phyloP scores from a whole-genome alignment of 225 moss, liverwort and hornwort genomes.

The Anthoceros angustus region DNA sequence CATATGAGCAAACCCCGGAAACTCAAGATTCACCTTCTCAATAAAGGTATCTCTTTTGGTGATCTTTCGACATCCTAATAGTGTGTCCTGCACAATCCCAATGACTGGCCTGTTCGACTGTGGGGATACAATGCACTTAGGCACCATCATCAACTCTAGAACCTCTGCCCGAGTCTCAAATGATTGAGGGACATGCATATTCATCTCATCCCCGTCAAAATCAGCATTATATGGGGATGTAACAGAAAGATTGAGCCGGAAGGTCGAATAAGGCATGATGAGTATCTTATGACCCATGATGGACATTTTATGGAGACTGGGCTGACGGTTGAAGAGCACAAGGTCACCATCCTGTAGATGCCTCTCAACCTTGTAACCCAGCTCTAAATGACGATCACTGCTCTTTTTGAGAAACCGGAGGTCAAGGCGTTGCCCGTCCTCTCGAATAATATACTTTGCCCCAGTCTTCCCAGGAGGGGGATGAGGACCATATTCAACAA shows the following conservation, averaged over 20 bases:
- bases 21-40: slow-evolving; percentile 50
- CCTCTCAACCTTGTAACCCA: slow-evolving; percentile 99
- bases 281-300: slow-evolving; percentile 98
- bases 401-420: slow-evolving; percentile 96
- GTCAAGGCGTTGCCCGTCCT: slow-evolving; percentile 95
- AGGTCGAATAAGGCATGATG: slow-evolving; percentile 98
- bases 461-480: slow-evolving; percentile 98
- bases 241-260: slow-evolving; percentile 89
- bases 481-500: slow-evolving; percentile 98
- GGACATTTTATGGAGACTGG: slow-evolving; percentile 99
- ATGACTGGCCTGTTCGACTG: slow-evolving; percentile 94
- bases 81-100: slow-evolving; percentile 98
- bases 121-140: slow-evolving; percentile 96
- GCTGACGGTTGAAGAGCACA: slow-evolving; percentile 96
- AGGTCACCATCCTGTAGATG: slow-evolving; percentile 97
- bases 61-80: slow-evolving; percentile 91
- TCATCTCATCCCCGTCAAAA: slow-evolving; percentile 99
- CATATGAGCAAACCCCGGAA: not conserved
- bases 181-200: slow-evolving; percentile 99
- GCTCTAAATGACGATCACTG: slow-evolving; percentile 94
- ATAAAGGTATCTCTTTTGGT: slow-evolving; percentile 97
- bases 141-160: slow-evolving; percentile 98
- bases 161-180: slow-evolving; percentile 99
- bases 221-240: slow-evolving; percentile 99
- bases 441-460: slow-evolving; percentile 94